Evolutionary conservation across 2,329 filamentous ascomycete species (phyloP).

Genomic region (Pyricularia sp.): DNA sequence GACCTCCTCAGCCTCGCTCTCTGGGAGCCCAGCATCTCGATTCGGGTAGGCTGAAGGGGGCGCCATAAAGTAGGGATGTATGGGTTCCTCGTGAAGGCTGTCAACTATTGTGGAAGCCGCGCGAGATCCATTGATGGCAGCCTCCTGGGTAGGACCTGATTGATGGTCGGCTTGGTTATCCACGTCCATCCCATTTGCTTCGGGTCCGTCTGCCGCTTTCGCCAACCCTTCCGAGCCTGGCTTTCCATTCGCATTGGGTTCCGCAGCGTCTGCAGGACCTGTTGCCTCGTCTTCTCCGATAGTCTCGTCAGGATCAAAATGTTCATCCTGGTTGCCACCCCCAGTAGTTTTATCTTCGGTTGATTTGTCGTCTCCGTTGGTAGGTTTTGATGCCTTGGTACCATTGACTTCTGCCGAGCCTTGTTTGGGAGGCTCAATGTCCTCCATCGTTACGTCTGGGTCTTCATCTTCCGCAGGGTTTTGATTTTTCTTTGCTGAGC

Average conservation of each 20-base stretch:
- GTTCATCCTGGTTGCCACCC: background rate
- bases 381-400: background rate
- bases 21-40: constrained; percentile 61
- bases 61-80: constrained; percentile 68
- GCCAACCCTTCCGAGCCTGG: background rate
- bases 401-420: background rate
- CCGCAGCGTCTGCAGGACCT: background rate
- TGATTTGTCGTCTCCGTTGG: background rate
- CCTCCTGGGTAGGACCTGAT: background rate
- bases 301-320: background rate
- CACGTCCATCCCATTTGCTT: background rate
- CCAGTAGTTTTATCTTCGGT: background rate
- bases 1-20: constrained; percentile 68
- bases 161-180: background rate
- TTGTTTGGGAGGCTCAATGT: background rate
- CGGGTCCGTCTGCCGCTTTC: background rate
- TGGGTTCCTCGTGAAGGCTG: constrained; percentile 35
- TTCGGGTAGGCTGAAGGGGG: constrained; percentile 54
- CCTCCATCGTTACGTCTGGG: constrained; percentile 6
- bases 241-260: background rate
- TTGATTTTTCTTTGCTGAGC: background rate
- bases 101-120: background rate
- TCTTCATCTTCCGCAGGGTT: background rate
- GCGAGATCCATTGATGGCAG: background rate
- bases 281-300: background rate